Base-by-base conservation (phyloP, 1,284 basidiomycete genomes). In the Ceratobasidium sp. region DNA sequence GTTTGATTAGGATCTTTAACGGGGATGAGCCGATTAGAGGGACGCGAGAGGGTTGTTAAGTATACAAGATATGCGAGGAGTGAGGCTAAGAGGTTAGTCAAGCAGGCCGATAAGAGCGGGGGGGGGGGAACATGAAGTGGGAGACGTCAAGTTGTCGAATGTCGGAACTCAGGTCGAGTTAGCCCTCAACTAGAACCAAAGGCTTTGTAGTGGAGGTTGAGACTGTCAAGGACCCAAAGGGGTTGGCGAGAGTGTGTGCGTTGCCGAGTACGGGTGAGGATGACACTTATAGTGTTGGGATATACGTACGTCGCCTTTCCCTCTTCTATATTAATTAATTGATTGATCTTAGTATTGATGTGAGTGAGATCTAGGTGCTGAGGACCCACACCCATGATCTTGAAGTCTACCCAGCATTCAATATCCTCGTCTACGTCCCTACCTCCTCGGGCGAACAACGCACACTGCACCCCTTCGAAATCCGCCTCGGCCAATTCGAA, bases 401-500 rank as follows among this genome's bases (percentile, higher is more conserved):
- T 4, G n/a, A 36, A 14, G 19, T 44, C n/a, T 69, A 24, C 33
- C 66, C 66, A 44, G 66, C 66, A 2, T 69, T 69, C 45, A 69
- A 45, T 24, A 41, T 69, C 66, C 51, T 36, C 19, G 53, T 69
- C 51, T 69, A 45, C 45, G 14, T 69, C 51, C 66, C 66, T 24
- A 33, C 19, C 14, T 47, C 33, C 1, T 14, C 14, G 8, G 36
- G 14, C 19, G 19, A 4, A 4, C 45, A 69, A n/a, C 51, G 45
- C 19, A 50, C 31, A 36, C 31, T 51, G 8, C 45, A 57, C 66
- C 22, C 51, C 14, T 57, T 69, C 24, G 66, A 69, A 31, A 69
- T 53, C 27, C 66, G 66, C n/a, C 66, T 69, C 53, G 66, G 66
- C 51, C 66, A 69, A 51, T 69, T 69, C 48, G 66, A 69, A 33